Evolutionary conservation across 2,329 filamentous ascomycete species (phyloP).

Genomic region (Colletotrichum tamarilloi): DNA sequence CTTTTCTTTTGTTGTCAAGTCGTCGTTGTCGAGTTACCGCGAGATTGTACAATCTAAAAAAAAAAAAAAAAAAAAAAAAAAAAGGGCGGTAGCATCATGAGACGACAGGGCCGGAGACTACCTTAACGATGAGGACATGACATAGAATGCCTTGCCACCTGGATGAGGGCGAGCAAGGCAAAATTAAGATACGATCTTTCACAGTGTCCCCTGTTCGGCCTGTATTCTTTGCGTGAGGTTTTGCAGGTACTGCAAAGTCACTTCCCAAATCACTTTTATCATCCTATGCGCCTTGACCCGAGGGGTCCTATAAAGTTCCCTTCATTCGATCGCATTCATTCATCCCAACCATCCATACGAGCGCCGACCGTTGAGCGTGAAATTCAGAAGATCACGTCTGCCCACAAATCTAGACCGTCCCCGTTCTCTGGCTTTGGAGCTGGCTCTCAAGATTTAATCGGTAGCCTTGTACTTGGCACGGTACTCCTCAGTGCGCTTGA

Average conservation of each 20-base stretch:
- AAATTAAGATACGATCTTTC: neutral
- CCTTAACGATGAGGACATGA: constrained; percentile 15
- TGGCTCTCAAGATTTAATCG: constrained; percentile 51
- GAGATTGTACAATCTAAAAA: neutral
- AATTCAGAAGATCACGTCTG: neutral
- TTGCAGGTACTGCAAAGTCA: neutral
- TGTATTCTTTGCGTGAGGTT: neutral
- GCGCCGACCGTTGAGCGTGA: neutral
- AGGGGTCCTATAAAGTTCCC: neutral
- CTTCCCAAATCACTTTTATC: constrained; percentile 31
- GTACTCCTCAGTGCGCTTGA: constrained; percentile 79
- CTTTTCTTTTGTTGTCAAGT: neutral
- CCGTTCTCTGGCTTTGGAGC: too few relatives aligned
- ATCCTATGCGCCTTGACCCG: constrained; percentile 8
- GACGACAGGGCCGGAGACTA: neutral
- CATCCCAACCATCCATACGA: neutral
- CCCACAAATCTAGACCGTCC: neutral
- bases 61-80: constrained; percentile 9
- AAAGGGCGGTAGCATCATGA: neutral
- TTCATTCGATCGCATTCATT: neutral
- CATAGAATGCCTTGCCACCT: constrained; percentile 18
- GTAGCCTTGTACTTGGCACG: constrained; percentile 72
- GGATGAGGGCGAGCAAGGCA: constrained; percentile 5
- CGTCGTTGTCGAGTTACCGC: constrained; percentile 1
- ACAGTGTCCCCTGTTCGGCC: neutral